Base-by-base conservation (phyloP, 805 yeast genomes). In the Pichia scutulata region DNA sequence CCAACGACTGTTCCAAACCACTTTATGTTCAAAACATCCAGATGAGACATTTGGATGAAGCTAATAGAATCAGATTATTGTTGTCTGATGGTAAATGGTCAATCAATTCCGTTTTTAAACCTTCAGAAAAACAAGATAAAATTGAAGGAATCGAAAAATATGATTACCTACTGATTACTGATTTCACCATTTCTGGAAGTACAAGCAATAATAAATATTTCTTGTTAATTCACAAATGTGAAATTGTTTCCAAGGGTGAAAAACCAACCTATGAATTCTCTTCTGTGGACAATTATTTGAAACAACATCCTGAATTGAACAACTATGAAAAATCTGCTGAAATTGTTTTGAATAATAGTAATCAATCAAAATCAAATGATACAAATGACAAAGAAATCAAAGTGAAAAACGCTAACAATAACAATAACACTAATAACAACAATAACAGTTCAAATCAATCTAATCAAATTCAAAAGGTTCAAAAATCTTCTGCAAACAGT, bases 261-360 rank as follows among this genome's bases (percentile, higher is more conserved):
- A 55, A 57, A 14, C 18, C 33, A 19, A 39, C 24, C 5, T 49
- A 51, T 25, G 39, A 46, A 39, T 58, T 54, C 28, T 54, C 50
- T 24, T 57, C 52, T 43, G 43, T 83, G 39, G 89, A 83, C 60
- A 75, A 74, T 21, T 83, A 82, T 60, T 78, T 80, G 56, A 72
- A 68, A 39, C 71, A 69, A 16, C 81, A 84, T 63, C 85, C 86
- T 4, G 76, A 75, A 37, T 82, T 79, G 58, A 79, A 75, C 45
- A 14, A 47, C 47, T 46, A 52, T 36, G 56, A 58, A 49, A 47
- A 58, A 51, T 9, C 51, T 50, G 43, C 44, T 30, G 51, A 56
- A 47, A 13, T 14, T n/a, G 12, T 26, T 6, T 22, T 24, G n/a
- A 26, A 40, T 30, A 40, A 12, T 23, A 30, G 5, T 28, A 30